These are phyloP conservation scores for Adenanthera pavonina DNA, from an alignment of 306 rosid species.

Conservation along the genomic window DNA sequence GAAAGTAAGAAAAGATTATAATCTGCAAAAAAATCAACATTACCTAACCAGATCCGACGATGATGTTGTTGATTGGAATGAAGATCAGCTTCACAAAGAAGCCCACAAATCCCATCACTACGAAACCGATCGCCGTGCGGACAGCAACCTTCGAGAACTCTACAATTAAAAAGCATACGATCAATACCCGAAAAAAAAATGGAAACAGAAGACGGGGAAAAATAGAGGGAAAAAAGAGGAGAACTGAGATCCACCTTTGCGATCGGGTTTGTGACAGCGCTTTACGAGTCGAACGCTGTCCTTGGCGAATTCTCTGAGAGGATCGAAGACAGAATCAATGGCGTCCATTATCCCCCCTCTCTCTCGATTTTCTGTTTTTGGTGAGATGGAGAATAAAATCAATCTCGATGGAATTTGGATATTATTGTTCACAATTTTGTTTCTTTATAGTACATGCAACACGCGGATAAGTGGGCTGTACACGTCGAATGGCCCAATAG, in stretches of 20 bases:
- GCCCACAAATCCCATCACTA: slow-evolving; percentile 85
- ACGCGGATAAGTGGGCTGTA: not conserved
- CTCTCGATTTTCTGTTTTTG: not conserved
- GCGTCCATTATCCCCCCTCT: slow-evolving; percentile 55
- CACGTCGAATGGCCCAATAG: slow-evolving; percentile 8
- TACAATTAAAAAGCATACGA: slow-evolving; percentile 23
- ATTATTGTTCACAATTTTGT: not conserved
- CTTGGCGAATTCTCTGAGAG: slow-evolving; percentile 74
- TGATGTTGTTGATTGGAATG: slow-evolving; percentile 83
- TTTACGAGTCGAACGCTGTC: slow-evolving; percentile 78
- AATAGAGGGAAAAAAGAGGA: not conserved
- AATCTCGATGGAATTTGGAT: not conserved
- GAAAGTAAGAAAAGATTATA: not conserved
- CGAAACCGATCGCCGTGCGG: slow-evolving; percentile 82
- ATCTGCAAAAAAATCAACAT: not conserved
- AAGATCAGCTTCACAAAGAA: slow-evolving; percentile 80
- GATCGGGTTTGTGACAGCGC: slow-evolving; percentile 80
- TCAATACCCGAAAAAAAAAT: not conserved
- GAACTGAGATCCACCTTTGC: slow-evolving; percentile 57
- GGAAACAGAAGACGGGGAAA: not conserved
- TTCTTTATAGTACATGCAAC: not conserved
- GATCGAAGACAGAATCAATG: slow-evolving; percentile 73
- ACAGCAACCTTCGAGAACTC: slow-evolving; percentile 82
- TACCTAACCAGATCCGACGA: slow-evolving; percentile 80
- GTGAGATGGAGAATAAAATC: not conserved